These are phyloP conservation scores for Gardenia jasminoides DNA, from an alignment of 257 asterid species.

Conservation along the genomic window DNA sequence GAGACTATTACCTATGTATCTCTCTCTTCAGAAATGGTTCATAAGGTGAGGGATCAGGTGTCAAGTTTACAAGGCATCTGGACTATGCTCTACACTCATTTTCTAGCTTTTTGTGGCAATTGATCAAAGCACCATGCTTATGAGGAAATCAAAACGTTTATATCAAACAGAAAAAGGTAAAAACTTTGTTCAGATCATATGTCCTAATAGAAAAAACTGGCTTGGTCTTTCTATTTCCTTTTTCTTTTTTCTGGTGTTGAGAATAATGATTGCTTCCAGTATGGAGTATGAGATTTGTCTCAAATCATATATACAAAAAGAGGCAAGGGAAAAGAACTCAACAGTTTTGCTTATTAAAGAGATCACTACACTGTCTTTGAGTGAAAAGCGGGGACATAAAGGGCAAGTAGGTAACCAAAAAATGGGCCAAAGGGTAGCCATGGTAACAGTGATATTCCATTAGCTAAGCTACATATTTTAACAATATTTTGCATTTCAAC, in stretches of 20 bases:
- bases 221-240: too few relatives aligned
- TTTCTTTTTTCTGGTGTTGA: too few relatives aligned
- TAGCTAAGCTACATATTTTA: not conserved
- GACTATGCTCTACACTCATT: not conserved
- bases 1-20: too few relatives aligned
- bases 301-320: too few relatives aligned
- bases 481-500: not conserved
- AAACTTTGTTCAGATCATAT: too few relatives aligned
- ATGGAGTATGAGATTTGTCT: too few relatives aligned
- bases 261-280: too few relatives aligned
- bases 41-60: not conserved
- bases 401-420: not conserved
- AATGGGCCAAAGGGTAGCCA: not conserved
- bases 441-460: not conserved
- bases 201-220: too few relatives aligned
- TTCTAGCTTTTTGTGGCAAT: not conserved
- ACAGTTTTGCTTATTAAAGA: not conserved
- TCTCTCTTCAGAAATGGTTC: not conserved
- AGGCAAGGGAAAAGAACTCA: not conserved
- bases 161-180: not conserved
- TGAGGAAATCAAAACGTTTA: not conserved
- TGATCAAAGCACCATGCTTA: not conserved
- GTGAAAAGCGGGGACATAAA: not conserved
- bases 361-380: not conserved
- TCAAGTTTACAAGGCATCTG: not conserved